phyloP scores from a whole-genome alignment of 2,329 filamentous ascomycete species.

The Penicillium sp. region DNA sequence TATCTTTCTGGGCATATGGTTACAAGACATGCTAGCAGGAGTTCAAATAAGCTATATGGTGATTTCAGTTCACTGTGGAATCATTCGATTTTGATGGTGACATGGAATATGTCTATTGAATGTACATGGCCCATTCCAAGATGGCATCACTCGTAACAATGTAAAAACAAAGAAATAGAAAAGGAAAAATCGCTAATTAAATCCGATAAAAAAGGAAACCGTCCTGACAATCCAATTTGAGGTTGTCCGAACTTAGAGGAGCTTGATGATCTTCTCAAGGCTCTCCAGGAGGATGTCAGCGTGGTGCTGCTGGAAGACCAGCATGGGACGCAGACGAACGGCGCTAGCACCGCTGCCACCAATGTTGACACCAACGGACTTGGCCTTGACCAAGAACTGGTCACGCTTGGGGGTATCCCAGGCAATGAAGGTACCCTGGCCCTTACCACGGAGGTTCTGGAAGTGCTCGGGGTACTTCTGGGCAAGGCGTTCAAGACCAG shows the following conservation, averaged over 20 bases:
- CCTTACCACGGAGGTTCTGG: slow-evolving; percentile 80
- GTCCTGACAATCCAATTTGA: neutral
- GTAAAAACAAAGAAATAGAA: slow-evolving; percentile 3
- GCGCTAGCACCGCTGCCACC: slow-evolving; percentile 76
- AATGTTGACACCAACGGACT: slow-evolving; percentile 80
- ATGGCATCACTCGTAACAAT: slow-evolving; percentile 19
- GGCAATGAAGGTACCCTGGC: slow-evolving; percentile 87
- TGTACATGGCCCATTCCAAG: slow-evolving; percentile 17
- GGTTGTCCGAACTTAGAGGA: slow-evolving; percentile 28
- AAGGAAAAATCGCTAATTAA: slow-evolving; percentile 20
- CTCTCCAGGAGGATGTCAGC: slow-evolving; percentile 57
- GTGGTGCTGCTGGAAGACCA: slow-evolving; percentile 89
- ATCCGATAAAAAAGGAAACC: slow-evolving; percentile 14
- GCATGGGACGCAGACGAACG: slow-evolving; percentile 81
- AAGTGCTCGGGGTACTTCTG: slow-evolving; percentile 74
- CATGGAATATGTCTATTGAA: slow-evolving; percentile 16
- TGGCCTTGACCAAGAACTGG: slow-evolving; percentile 74
- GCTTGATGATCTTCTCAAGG: slow-evolving; percentile 70
- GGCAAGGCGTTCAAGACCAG: slow-evolving; percentile 66
- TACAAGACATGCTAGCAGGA: slow-evolving; percentile 10
- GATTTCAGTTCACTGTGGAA: neutral
- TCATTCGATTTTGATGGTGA: slow-evolving; percentile 12
- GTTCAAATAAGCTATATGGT: slow-evolving; percentile 1
- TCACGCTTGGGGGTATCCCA: slow-evolving; percentile 83
- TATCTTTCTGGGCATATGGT: slow-evolving; percentile 15